These are phyloP conservation scores for Lagenaria siceraria DNA, from an alignment of 306 rosid genomes.

Conservation along the genomic window DNA sequence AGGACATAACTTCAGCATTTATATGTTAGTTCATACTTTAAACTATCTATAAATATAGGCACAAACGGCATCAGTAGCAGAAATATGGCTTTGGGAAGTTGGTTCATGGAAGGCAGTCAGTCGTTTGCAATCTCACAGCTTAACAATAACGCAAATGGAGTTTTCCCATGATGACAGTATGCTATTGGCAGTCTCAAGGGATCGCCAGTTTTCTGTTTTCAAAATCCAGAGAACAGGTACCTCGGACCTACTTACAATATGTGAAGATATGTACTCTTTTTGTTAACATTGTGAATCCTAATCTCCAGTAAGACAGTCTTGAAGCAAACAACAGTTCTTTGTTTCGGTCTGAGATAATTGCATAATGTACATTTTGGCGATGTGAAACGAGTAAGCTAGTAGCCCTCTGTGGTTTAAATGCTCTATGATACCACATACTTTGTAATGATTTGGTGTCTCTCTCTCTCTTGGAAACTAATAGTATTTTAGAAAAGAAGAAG, in stretches of 20 bases:
- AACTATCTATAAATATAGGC: conserved; percentile 38
- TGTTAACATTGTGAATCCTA: neutral
- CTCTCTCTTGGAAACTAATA: neutral
- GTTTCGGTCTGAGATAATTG: neutral
- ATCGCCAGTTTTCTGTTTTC: conserved; percentile 82
- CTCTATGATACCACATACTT: neutral
- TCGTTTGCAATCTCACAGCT: conserved; percentile 71
- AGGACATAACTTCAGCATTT: neutral
- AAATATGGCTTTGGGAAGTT: conserved; percentile 92
- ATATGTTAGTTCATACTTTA: neutral
- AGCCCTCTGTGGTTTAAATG: neutral
- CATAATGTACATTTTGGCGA: neutral
- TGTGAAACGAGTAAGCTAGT: too few species aligned
- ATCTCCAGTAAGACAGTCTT: neutral
- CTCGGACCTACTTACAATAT: neutral
- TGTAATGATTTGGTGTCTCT: neutral
- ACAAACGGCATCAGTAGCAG: conserved; percentile 69
- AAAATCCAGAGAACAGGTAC: conserved; percentile 56
- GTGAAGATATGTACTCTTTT: neutral
- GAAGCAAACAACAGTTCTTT: neutral
- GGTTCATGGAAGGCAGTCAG: conserved; percentile 89
- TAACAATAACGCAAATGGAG: conserved; percentile 88
- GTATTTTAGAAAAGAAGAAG: neutral
- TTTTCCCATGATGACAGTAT: conserved; percentile 64
- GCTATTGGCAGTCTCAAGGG: conserved; percentile 87